Evolutionary conservation across 2,329 filamentous ascomycete genomes (phyloP), one percentile per base, ranked within the genome.

Genomic region (Pezicula carpinea): DNA sequence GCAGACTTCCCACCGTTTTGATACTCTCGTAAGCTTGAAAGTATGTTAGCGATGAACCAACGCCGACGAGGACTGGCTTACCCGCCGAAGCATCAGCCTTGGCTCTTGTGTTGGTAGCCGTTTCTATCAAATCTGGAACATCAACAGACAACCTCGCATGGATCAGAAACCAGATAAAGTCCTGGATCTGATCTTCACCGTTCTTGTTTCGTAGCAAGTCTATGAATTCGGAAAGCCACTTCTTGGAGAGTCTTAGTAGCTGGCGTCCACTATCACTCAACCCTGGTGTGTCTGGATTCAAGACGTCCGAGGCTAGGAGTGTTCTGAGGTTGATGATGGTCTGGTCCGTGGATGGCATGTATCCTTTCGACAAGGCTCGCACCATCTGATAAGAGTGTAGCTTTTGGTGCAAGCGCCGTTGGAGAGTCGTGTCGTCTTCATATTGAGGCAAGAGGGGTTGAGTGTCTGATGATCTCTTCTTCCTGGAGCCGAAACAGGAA

Each of bases 361-460:
- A 96, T 5, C 92, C 92, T 60, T 88, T 80, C 1, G 80, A 79
- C 8, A 96, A 66, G 46, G 92, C 92, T 44, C 87, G 80, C 22
- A 90, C 64, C 85, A 96, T 95, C 73, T 96, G 89, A 64, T 96
- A 96, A 21, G 85, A 85, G 69, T 96, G 92, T 51, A 97, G 78
- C 74, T 96, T 96, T 66, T 92, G 83, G 61, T 92, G 88, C 49
- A 95, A 76, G 59, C 82, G 75, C 40, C 82, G 76, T 75, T 96
- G 88, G 45, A 91, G 71, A 26, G 75, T 70, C 1, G 91, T 95
- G 59, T 93, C 88, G 66, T 95, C 85, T 59, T 82, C 75, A 73
- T 93, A 93, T 59, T 83, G 84, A 48, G 90, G 87, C 41, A 96
- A 81, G 47, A 96, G 76, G 52, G 90, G 90, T 60, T 90, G 49